Evolutionary conservation across 345 rosid genomes (phyloP), one percentile per base, ranked within the genome.

Genomic region (Firmiana major): DNA sequence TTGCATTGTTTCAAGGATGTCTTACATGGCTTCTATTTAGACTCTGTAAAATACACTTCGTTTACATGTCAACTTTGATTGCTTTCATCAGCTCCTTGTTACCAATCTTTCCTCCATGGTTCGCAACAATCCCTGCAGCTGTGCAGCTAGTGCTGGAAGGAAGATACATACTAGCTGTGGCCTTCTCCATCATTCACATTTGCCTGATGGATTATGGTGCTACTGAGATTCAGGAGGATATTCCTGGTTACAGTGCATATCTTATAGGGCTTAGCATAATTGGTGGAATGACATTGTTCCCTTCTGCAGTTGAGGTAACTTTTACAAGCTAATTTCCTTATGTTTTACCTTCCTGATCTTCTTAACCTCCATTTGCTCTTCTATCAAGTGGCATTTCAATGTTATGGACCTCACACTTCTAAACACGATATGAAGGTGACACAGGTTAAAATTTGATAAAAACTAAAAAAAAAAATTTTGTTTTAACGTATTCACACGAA

Each of bases 221-320:
- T 7, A 68, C 92, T 45, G 99, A 92, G 86, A 96, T 96, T 79
- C 94, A 91, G 80, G 97, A 93, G 85, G 93, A 89, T 51, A 84
- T 96, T 80, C 98, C 99, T 1, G 99, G 99, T 65, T 88, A 92
- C 42, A 93, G 83, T 79, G 92, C 83, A 40, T 96, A 93, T 81
- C 88, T 96, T 34, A 93, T 95, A 0, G 99, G 95, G 73, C 94
- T 96, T 79, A 93, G 99, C 83, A 93, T 96, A 77, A 90, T 96
- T 40, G 99, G 99, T 78, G 99, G 97, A 83, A 93, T 96, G 85
- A 87, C 99, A 81, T 80, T 96, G 82, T 96, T 96, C 84, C 93
- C 94, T 75, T 93, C 98, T 79, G 97, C 94, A 21, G 63, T 96
- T 36, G 99, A 96, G 98, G 99, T 96, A 88, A 71, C 8, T 62